Evolutionary conservation across 768 basidiomycete genomes (phyloP), one percentile per base, ranked within the genome.

Genomic region (Suillus lakei): DNA sequence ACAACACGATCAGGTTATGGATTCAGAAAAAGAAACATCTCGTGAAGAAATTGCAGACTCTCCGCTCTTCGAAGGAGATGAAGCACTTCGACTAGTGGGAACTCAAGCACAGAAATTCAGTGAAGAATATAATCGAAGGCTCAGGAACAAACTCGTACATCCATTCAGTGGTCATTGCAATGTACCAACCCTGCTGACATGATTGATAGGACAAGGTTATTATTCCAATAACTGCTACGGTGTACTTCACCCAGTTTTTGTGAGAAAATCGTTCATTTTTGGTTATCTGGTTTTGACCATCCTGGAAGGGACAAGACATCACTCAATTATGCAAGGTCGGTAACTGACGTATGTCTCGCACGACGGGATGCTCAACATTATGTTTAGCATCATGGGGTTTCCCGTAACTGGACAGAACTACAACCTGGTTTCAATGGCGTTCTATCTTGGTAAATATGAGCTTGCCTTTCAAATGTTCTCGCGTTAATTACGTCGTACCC

Each of bases 71-170:
- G 54, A 66, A 48, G 87, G 84, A n/a, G 86, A 88, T 68, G 88
- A 88, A 69, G 88, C 88, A 6, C 79, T 89, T 36, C 77, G 80
- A 62, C 80, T 90, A 21, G 87, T 90, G 55, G 85, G 87, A 10
- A 75, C 78, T 9, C 82, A 84, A 67, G 77, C 84, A 34, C 70
- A 74, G 16, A 74, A 83, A 51, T 89, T 88, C 71, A 86, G 80
- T 59, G 87, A 88, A 39, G 87, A 88, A 67, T 87, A 87, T 67
- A 87, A 88, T 70, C 71, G 65, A 44, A 84, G 79, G 68, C 70
- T 90, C 62, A 82, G 84, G 61, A 75, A 84, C 68, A 90, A 88
- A 73, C 79, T 89, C 61, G 88, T 88, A 68, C 16, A 81, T 70
- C n/a, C 10, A 39, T 59, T 28, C n/a, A 39, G 62, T 23, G n/a